Conservation (phyloP, 768 basidiomycete genomes). For the Rhizopogon salebrosus region DNA sequence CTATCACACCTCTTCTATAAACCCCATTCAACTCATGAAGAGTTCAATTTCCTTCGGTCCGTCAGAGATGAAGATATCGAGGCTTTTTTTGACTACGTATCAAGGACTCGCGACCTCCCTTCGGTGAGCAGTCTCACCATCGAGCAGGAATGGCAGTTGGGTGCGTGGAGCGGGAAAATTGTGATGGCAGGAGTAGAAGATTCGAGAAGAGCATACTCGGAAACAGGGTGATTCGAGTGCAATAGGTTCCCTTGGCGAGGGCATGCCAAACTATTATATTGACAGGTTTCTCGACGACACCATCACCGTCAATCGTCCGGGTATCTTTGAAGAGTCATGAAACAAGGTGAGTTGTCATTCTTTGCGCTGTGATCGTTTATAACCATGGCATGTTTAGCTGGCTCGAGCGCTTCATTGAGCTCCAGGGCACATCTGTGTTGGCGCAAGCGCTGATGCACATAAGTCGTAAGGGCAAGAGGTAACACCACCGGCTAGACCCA, state of each 20-base stretch:
- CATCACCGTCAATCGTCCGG: conserved; percentile 70
- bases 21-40: conserved; percentile 40
- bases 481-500: conserved; percentile 8
- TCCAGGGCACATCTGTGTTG: conserved; percentile 82
- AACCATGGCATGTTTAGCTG: conserved; percentile 46
- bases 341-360: conserved; percentile 49
- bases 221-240: conserved; percentile 58
- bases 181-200: conserved; percentile 70
- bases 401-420: conserved; percentile 69
- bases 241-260: conserved; percentile 47
- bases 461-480: conserved; percentile 71
- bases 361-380: not conserved
- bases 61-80: conserved; percentile 74
- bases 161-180: conserved; percentile 80
- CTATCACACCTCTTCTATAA: conserved; percentile 52
- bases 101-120: conserved; percentile 60
- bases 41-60: conserved; percentile 76
- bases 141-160: conserved; percentile 90
- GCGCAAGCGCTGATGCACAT: conserved; percentile 73
- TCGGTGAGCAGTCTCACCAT: conserved; percentile 56
- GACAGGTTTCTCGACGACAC: conserved; percentile 85
- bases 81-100: conserved; percentile 71
- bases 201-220: conserved; percentile 55
- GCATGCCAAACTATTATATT: conserved; percentile 91
- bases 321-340: conserved; percentile 80